phyloP scores from a whole-genome alignment of 306 rosid genomes.

The Dalbergia cochinchinensis region DNA sequence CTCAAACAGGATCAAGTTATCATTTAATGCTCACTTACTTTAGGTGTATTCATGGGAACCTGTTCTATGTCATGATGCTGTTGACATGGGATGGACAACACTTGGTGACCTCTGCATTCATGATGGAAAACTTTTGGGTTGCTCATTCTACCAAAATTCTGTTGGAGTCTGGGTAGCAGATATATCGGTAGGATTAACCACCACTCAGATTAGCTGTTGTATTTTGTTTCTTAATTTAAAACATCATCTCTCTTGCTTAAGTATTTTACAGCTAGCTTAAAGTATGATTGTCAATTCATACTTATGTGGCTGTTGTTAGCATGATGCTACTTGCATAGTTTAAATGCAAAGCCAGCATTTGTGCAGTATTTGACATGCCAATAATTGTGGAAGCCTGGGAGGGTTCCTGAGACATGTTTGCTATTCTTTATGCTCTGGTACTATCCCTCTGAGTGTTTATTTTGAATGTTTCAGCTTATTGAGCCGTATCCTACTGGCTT shows the following conservation, averaged over 20 bases:
- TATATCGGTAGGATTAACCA: constrained; percentile 58
- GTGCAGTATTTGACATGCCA: background rate
- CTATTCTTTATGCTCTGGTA: background rate
- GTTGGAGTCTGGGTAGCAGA: constrained; percentile 83
- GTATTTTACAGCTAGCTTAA: constrained; percentile 6
- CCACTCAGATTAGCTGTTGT: background rate
- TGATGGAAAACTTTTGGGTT: constrained; percentile 79
- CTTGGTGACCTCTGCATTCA: constrained; percentile 79
- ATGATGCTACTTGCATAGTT: constrained; percentile 24
- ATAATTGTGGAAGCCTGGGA: background rate
- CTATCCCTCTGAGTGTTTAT: constrained; percentile 14
- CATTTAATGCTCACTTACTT: constrained; percentile 26
- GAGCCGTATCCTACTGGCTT: constrained; percentile 68
- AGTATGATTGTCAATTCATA: constrained; percentile 9
- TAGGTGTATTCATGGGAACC: constrained; percentile 93
- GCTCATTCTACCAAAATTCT: constrained; percentile 75
- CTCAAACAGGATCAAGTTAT: constrained; percentile 29
- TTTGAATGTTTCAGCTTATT: constrained; percentile 56
- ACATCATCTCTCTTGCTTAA: background rate
- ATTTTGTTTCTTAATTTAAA: background rate
- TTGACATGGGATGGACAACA: constrained; percentile 79
- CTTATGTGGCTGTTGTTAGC: background rate
- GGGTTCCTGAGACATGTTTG: background rate
- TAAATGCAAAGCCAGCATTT: background rate
- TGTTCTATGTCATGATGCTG: constrained; percentile 69